Evolutionary conservation across 441 rosid genomes (phyloP).

Genomic region (Erodium texanum): DNA sequence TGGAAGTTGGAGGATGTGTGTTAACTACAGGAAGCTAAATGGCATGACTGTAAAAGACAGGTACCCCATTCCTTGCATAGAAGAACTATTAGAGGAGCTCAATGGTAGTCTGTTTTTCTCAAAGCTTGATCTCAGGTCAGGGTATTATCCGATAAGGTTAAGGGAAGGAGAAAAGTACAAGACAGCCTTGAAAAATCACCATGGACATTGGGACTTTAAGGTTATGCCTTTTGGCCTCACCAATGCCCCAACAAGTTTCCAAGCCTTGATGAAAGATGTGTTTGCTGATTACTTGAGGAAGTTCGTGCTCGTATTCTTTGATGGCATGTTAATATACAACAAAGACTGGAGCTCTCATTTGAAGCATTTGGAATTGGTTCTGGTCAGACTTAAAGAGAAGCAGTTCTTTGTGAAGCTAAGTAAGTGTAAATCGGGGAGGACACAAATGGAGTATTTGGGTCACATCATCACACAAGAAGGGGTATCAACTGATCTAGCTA

Average conservation of each 20-base stretch:
- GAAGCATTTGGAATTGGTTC: neutral
- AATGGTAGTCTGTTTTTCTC: neutral
- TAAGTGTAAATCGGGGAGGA: neutral
- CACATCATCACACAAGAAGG: neutral
- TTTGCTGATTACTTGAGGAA: neutral
- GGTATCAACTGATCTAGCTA: neutral
- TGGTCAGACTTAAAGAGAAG: neutral
- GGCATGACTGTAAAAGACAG: neutral
- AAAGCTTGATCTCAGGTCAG: neutral
- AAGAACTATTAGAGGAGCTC: neutral
- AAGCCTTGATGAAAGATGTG: neutral
- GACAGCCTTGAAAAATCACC: neutral
- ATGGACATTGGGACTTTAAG: neutral
- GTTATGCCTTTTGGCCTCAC: slow-evolving; percentile 6
- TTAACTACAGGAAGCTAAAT: neutral
- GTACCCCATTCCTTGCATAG: neutral
- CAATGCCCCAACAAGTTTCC: slow-evolving; percentile 2
- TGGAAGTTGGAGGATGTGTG: neutral
- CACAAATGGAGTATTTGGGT: neutral
- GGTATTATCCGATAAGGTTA: neutral
- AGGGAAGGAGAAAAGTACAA: neutral
- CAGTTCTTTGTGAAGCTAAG: neutral
- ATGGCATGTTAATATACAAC: neutral
- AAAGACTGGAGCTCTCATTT: neutral
- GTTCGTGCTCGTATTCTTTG: neutral